Base-by-base conservation (phyloP, 2,329 filamentous ascomycete species). In the Calonectria multiphialidica region DNA sequence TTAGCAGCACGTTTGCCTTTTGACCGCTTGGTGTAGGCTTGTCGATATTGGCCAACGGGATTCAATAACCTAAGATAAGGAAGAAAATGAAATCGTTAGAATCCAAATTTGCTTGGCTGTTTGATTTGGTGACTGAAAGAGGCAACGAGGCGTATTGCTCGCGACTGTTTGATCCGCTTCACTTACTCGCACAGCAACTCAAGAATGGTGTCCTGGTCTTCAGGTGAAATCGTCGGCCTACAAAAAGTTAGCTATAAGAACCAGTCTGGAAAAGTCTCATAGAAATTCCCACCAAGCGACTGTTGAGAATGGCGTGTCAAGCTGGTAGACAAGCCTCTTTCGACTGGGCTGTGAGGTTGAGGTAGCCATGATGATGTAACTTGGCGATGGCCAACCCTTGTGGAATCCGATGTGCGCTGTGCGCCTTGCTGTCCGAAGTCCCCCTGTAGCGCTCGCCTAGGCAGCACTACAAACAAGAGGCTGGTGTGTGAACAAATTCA, bases 131-230 rank as follows among this genome's bases (percentile, higher is more conserved):
- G 15, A 23, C n/a, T 9, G 6, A 47, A 44, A 47, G 21, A 47
- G 21, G 21, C 50, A 21, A 16, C 3, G 49, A 44, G 49, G 25
- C 18, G 49, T 8, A 35, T 44, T 57, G 40, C 44, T n/a, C 65
- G 16, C 53, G 37, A n/a, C 12, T 40, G 23, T 59, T 59, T 9
- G 23, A 33, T 47, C 5, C 16, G 15, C 33, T 28, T 61, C 50
- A 76, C 82, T 71, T 87, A 94, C 93, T 86, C 89, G 88, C 90
- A 93, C 6, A 94, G 85, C 61, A 95, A 85, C 74, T 94, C 91
- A 12, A 94, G 80, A 44, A 94, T 92, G 5, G 87, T 86, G 64
- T 92, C 88, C 81, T 94, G 91, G 65, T 93, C 87, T 61, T 90
- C 84, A 21, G 83, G 79, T 2, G 86, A 85, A 50, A 93, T 87